Conservation (phyloP, 768 basidiomycete species). For the Russula sp. region DNA sequence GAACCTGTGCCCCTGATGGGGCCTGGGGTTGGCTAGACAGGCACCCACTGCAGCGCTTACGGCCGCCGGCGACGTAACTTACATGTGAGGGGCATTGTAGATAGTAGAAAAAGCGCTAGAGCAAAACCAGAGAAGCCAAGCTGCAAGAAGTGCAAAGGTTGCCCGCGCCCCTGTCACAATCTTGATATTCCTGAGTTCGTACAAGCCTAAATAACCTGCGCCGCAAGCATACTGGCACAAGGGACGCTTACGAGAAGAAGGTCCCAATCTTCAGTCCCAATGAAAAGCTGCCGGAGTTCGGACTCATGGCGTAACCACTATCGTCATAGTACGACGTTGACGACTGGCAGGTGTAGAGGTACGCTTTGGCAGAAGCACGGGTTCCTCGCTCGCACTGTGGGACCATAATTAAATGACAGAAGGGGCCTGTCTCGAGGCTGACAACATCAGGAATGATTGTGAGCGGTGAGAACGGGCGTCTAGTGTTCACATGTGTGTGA, state of each 20-base stretch:
- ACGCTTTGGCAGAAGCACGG: not conserved
- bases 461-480: not conserved
- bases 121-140: not conserved
- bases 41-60: not conserved
- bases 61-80: not conserved
- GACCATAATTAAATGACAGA: not conserved
- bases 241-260: no score
- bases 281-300: not conserved
- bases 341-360: not conserved
- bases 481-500: no score
- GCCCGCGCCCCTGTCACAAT: not conserved
- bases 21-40: not conserved
- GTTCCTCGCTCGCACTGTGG: not conserved
- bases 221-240: not conserved
- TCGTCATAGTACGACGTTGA: constrained; percentile 1
- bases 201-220: not conserved
- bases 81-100: not conserved
- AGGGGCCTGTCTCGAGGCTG: not conserved
- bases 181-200: not conserved
- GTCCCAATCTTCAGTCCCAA: no score
- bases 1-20: not conserved
- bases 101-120: not conserved
- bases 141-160: not conserved
- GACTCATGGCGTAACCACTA: not conserved
- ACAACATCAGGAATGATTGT: not conserved